Base-by-base conservation (phyloP, 2,329 filamentous ascomycete genomes). In the Cyphellophora attinorum region DNA sequence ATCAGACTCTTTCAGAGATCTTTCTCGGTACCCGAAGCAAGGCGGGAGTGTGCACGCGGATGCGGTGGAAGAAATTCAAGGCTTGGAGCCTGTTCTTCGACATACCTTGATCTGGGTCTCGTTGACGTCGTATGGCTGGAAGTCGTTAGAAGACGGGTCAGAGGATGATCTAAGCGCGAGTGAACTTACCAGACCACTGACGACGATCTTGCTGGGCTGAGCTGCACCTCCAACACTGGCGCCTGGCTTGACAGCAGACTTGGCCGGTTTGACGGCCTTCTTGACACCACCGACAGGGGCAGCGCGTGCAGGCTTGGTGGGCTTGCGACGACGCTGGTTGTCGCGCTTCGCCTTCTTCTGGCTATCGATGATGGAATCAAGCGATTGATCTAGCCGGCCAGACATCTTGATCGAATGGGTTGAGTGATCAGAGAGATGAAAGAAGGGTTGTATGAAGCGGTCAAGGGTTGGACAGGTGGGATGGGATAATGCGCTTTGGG, bases 51-150 rank as follows among this genome's bases (percentile, higher is more conserved):
- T 40, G 38, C 34, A 40, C 40, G 34, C 60, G 53, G 59, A 67
- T n/a, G n/a, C 68, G 75, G 74, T 77, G 76, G 81, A 72, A 66
- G 72, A 77, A 79, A 72, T 76, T 77, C 76, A 72, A 73, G 69
- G 76, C 63, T 59, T 40, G n/a, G 57, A 66, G 75, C 79, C 79
- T 80, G 71, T 81, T 76, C 72, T 79, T 86, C 82, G 86, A 98
- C 91, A 93, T 98, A 98, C 91, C 91, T 98, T 96, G 71, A 98
- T 93, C 79, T 93, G 85, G 69, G 69, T 70, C 75, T 96, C 89
- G 67, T 79, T 85, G 64, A 98, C 86, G 78, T 98, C 91, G 70
- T 81, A 79, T 61, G 91, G 91, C 85, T 96, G 50, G 6, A 29
- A 16, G 82, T 67, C 81, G 72, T 43, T 29, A 35, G 3, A 17